Evolutionary conservation across 768 basidiomycete species (phyloP).

Genomic region (Leccinum ochraceum): DNA sequence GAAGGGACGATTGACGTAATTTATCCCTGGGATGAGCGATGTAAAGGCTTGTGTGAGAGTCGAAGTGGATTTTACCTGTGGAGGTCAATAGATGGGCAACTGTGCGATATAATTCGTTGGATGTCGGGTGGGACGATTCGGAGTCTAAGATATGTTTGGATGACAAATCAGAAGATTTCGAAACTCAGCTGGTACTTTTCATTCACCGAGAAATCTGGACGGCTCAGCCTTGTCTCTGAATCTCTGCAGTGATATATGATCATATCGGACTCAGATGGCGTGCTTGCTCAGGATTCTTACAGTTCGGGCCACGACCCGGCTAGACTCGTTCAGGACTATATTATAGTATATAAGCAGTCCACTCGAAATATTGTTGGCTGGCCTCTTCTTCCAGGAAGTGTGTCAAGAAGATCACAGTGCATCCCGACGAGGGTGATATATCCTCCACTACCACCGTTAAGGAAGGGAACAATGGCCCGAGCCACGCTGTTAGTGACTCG

Average conservation of each 20-base stretch:
- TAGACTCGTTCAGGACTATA: background rate
- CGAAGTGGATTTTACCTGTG: no score
- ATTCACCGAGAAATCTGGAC: no score
- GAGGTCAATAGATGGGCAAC: no score
- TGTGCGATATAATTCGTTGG: no score
- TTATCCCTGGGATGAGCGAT: no score
- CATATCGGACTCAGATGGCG: background rate
- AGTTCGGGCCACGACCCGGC: background rate
- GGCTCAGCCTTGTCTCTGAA: no score
- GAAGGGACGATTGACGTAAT: no score
- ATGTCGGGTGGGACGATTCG: no score
- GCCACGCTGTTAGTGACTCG: background rate
- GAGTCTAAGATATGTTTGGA: no score
- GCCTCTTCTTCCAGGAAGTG: background rate
- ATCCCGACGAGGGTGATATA: background rate
- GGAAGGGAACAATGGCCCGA: background rate
- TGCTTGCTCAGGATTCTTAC: background rate
- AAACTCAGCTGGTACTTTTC: no score
- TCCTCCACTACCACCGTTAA: background rate
- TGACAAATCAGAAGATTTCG: no score
- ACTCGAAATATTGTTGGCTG: background rate
- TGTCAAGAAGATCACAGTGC: background rate
- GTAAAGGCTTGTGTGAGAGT: no score
- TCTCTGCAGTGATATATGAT: slow-evolving; percentile 1
- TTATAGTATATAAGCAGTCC: background rate